phyloP scores from a whole-genome alignment of 1,284 basidiomycete species.

The Takashimella tepidaria region DNA sequence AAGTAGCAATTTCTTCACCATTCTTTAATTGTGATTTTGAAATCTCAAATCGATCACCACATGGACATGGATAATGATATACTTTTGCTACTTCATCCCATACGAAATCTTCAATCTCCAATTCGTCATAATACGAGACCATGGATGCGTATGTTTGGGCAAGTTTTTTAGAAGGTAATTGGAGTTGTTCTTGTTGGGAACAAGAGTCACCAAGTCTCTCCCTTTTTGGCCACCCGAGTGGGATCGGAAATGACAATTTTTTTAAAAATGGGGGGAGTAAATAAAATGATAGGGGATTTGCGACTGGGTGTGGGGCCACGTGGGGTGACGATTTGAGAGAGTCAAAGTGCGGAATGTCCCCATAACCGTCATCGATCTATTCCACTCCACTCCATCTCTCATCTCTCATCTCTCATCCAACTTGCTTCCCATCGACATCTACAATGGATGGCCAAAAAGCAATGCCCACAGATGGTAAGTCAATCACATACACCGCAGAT shows the following conservation, averaged over 20 bases:
- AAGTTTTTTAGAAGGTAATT: too few species aligned
- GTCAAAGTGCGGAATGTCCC: not conserved
- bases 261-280: not conserved
- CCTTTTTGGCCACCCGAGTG: not conserved
- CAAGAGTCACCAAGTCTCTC: too few species aligned
- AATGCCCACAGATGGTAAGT: slow-evolving; percentile 7
- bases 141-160: slow-evolving; percentile 21
- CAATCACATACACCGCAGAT: too few species aligned
- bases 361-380: not conserved
- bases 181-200: too few species aligned
- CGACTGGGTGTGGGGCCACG: not conserved
- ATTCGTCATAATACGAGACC: slow-evolving; percentile 48
- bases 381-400: not conserved
- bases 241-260: too few species aligned
- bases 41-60: slow-evolving; percentile 97
- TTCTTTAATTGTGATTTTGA: slow-evolving; percentile 77
- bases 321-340: not conserved
- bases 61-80: slow-evolving; percentile 96
- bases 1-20: slow-evolving; percentile 94
- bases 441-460: not conserved
- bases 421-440: not conserved
- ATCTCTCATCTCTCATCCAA: not conserved
- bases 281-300: not conserved
- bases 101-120: slow-evolving; percentile 92
- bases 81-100: slow-evolving; percentile 80